Conservation (phyloP, 768 basidiomycete genomes). For the Pisolithus sp. region DNA sequence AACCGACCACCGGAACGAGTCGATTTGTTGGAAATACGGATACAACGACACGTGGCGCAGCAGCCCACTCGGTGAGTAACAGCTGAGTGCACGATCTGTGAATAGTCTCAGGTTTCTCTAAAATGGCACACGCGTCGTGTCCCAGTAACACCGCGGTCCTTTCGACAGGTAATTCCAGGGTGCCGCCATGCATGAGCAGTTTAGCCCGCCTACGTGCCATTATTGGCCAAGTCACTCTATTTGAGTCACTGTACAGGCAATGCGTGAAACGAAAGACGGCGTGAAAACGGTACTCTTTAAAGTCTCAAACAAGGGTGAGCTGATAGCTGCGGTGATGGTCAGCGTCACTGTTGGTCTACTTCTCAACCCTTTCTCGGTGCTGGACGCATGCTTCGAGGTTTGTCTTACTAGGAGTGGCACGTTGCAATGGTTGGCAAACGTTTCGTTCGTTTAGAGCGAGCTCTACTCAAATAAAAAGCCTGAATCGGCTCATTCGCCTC, state of each 20-base stretch:
- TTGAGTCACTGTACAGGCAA: conserved; percentile 45
- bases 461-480: conserved; percentile 63
- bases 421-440: neutral
- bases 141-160: conserved; percentile 29
- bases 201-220: conserved; percentile 74
- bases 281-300: conserved; percentile 58
- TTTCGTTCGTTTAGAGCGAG: conserved; percentile 51
- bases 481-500: conserved; percentile 53
- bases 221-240: conserved; percentile 66
- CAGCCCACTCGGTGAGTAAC: conserved; percentile 31
- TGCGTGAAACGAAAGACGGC: conserved; percentile 10
- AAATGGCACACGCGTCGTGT: neutral
- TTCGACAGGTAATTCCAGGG: conserved; percentile 77
- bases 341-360: conserved; percentile 77
- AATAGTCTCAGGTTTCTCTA: neutral
- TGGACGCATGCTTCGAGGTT: conserved; percentile 92
- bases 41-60: conserved; percentile 63
- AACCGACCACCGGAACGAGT: conserved; percentile 36
- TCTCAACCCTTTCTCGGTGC: conserved; percentile 83
- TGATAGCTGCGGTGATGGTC: conserved; percentile 78
- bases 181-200: conserved; percentile 86
- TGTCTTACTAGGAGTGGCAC: conserved; percentile 13
- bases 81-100: too few relatives aligned
- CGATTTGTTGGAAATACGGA: conserved; percentile 86
- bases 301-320: conserved; percentile 72